Evolutionary conservation across 805 yeast species (phyloP).

Genomic region (Deakozyma indianensis): DNA sequence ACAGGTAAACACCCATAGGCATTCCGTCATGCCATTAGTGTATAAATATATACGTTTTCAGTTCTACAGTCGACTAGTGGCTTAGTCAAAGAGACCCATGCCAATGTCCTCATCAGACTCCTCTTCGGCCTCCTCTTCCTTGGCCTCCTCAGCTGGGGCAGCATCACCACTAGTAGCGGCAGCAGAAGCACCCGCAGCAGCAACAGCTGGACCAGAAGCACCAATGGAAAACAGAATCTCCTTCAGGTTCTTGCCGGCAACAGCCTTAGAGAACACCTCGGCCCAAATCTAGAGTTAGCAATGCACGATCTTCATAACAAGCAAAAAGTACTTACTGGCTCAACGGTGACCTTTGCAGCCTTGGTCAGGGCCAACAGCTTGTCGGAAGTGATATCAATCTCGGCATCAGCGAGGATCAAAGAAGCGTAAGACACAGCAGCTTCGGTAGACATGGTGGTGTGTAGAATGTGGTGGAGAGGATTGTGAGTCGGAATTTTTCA

Average conservation of each 20-base stretch:
- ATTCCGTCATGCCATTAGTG: background rate
- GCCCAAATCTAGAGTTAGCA: constrained; percentile 46
- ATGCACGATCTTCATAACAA: background rate
- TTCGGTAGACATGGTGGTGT: background rate
- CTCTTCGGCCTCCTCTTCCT: constrained; percentile 51
- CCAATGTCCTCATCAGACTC: constrained; percentile 72
- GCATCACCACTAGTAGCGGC: constrained; percentile 44
- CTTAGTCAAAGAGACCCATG: constrained; percentile 96
- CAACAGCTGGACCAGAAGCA: constrained; percentile 83
- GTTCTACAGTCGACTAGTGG: constrained; percentile 4
- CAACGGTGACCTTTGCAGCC: constrained; percentile 64
- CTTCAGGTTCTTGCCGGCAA: constrained; percentile 73
- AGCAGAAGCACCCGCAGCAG: constrained; percentile 88
- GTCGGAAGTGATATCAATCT: constrained; percentile 81
- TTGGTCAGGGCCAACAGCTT: constrained; percentile 62
- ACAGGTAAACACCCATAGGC: too few relatives aligned
- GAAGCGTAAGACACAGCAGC: constrained; percentile 46
- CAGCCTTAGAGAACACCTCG: constrained; percentile 71
- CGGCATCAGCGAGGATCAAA: constrained; percentile 94
- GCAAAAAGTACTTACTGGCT: constrained; percentile 14
- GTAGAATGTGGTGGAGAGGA: background rate
- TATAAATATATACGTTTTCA: constrained; percentile 1
- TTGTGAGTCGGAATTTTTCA: background rate
- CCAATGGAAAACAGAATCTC: constrained; percentile 50
- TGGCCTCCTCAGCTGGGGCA: constrained; percentile 61